These are phyloP conservation scores for Rhizophagus sp. DNA, from an alignment of 192 early-diverging fungal genomes.

Conservation along the genomic window DNA sequence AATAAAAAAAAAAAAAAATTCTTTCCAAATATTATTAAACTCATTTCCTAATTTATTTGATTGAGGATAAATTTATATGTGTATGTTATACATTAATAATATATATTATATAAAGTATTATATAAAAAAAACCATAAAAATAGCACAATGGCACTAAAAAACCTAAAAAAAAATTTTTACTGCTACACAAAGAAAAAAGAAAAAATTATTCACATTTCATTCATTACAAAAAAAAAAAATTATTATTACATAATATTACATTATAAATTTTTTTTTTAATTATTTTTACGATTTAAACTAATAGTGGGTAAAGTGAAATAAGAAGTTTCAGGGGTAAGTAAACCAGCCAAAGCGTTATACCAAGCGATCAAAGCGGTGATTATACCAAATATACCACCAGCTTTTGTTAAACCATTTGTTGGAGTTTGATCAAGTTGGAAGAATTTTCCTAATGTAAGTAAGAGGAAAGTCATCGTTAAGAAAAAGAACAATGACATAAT, in stretches of 20 bases:
- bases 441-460: constrained; percentile 67
- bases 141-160: too few species aligned
- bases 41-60: too few species aligned
- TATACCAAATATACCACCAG: constrained; percentile 72
- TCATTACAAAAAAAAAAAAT: too few species aligned
- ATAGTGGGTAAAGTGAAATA: constrained; percentile 51
- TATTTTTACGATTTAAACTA: constrained; percentile 11
- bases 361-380: constrained; percentile 75
- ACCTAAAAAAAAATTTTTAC: too few species aligned
- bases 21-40: too few species aligned
- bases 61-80: too few species aligned
- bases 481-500: constrained; percentile 73
- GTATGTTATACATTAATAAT: too few species aligned
- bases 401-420: constrained; percentile 20
- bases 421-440: constrained; percentile 39
- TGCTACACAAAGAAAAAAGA: too few species aligned
- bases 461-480: constrained; percentile 66
- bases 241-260: not conserved
- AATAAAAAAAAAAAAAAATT: too few species aligned
- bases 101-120: too few species aligned
- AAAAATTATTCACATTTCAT: not conserved
- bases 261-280: not conserved
- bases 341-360: constrained; percentile 69
- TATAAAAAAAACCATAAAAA: too few species aligned
- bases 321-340: constrained; percentile 53